Evolutionary conservation across 208 protist genomes (phyloP), one percentile per base, ranked within the genome.

Genomic region (Trypanosoma lewisi): DNA sequence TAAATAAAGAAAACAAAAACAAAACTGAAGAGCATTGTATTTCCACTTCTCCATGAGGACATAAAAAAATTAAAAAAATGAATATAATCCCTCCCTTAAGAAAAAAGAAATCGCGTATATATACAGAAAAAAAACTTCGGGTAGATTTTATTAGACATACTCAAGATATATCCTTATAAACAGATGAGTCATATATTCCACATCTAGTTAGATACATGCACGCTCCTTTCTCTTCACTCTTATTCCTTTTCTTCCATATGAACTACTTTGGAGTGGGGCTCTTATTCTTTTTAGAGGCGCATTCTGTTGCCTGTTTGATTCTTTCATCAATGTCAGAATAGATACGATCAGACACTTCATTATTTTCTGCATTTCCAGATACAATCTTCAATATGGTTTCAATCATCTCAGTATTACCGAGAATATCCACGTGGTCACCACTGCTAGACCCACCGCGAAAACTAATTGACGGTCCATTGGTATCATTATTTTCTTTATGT

Each of bases 351-450:
- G 62, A 47, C 67, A 93, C 56, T 7, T 59, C 54, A 7, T 45
- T 53, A 4, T 57, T 45, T 27, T 69, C 83, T 39, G 82, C 86
- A 11, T 91, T 61, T 30, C 87, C 87, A 54, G 78, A 85, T 4
- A 77, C 78, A 17, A 93, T 82, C 64, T 89, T 91, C 31, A 93
- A 49, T 25, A 93, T 74, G 9, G 79, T 87, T 57, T 91, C 80
- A 12, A 96, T 37, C 52, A 92, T 67, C 2, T 87, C 85, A 49
- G 81, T 82, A 78, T 95, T 95, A 33, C 88, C 93, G 54, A 96
- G 71, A 42, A 96, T 88, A 68, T 97, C 90, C 17, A 97, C 90
- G 58, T 97, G 93, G 55, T 93, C 85, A 12, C 73, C 82, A 67
- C 85, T 92, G 33, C 50, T 31, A 11, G 57, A 39, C 17, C 83